Conservation (phyloP, 148 eudicot genomes). For the Rhododendron kiyosumense region DNA sequence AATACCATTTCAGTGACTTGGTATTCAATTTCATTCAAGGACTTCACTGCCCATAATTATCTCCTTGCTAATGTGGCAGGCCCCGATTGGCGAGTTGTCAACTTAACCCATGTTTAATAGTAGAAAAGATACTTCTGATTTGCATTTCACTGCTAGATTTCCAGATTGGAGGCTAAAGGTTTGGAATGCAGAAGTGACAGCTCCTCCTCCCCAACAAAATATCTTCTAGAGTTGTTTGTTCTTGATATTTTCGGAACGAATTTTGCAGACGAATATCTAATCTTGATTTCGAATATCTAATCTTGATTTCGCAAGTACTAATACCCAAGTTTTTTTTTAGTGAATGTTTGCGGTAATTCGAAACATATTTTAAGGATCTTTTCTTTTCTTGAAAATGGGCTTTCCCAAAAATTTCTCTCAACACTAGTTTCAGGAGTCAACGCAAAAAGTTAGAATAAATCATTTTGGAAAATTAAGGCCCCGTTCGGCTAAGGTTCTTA, state of each 20-base stretch:
- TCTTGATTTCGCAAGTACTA: background rate
- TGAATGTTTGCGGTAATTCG: background rate
- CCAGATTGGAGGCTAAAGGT: background rate
- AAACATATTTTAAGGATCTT: background rate
- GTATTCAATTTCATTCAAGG: background rate
- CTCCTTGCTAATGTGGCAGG: background rate
- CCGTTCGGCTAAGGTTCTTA: too few relatives aligned
- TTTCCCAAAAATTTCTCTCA: background rate
- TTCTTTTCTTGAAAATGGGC: background rate
- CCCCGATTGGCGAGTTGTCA: background rate
- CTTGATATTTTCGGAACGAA: background rate
- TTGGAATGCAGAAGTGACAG: background rate
- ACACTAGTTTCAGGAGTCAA: background rate
- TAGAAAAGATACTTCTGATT: background rate
- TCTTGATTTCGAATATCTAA: background rate
- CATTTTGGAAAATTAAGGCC: too few relatives aligned
- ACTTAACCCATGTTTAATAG: background rate
- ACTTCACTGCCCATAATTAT: background rate
- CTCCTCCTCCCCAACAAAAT: background rate
- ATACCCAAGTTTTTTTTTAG: background rate
- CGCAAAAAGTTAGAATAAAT: background rate
- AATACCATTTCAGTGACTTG: background rate
- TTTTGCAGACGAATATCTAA: background rate
- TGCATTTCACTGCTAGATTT: background rate
- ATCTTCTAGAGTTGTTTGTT: background rate